Conservation (phyloP, 2,329 filamentous ascomycete genomes). For the Cryphonectria naterciae region DNA sequence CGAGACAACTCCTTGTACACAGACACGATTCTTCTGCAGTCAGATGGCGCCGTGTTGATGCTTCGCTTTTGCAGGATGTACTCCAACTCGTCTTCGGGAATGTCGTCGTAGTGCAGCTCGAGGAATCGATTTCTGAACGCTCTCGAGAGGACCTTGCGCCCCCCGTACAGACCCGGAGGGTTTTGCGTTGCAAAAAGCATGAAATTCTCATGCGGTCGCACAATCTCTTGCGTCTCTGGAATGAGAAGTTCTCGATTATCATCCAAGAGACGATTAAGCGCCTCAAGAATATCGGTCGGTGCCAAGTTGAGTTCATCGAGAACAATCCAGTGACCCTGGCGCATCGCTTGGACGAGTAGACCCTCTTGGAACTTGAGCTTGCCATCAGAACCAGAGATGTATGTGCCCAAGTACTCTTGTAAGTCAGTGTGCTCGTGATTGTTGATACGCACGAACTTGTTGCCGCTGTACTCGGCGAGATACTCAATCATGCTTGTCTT, state of each 20-base stretch:
- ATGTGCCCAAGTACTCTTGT: constrained; percentile 96
- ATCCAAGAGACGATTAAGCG: constrained; percentile 90
- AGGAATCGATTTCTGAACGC: constrained; percentile 97
- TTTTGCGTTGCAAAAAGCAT: constrained; percentile 99
- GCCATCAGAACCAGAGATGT: constrained; percentile 83
- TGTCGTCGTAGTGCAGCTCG: constrained; percentile 97
- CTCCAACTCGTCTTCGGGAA: constrained; percentile 91
- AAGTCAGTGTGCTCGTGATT: constrained; percentile 99
- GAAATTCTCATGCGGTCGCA: constrained; percentile 91
- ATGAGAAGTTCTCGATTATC: constrained; percentile 96
- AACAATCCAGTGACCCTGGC: constrained; percentile 96
- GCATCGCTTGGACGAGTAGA: constrained; percentile 86
- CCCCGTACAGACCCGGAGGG: constrained; percentile 91
- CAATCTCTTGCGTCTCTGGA: constrained; percentile 92
- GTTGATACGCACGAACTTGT: constrained; percentile 98
- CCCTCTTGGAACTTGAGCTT: constrained; percentile 91
- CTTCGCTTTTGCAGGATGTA: constrained; percentile 88
- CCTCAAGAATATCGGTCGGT: constrained; percentile 94
- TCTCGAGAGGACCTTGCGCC: constrained; percentile 87
- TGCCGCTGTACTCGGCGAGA: constrained; percentile 92
- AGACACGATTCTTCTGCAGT: constrained; percentile 86
- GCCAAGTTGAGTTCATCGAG: constrained; percentile 97
- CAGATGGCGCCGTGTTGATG: constrained; percentile 83
- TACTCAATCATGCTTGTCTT: constrained; percentile 99
- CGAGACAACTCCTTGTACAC: constrained; percentile 93